Evolutionary conservation across 345 rosid genomes (phyloP).

Genomic region (Microcos paniculata): DNA sequence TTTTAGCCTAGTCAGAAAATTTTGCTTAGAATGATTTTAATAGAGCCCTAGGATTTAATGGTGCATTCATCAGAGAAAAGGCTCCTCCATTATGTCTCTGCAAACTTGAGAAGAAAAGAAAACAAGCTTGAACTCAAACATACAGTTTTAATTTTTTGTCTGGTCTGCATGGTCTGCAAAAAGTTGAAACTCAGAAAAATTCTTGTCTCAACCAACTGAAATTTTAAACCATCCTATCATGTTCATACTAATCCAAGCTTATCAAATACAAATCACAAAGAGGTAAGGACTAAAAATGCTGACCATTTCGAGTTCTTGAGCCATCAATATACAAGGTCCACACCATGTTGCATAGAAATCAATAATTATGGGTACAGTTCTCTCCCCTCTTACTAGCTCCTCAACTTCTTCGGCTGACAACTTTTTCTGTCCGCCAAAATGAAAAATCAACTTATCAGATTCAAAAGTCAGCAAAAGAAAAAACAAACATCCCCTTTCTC

Average conservation of each 20-base stretch:
- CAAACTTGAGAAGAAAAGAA: neutral
- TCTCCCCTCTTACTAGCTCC: slow-evolving; percentile 78
- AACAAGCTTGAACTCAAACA: neutral
- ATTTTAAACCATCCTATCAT: neutral
- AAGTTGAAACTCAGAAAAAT: neutral
- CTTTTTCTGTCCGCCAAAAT: slow-evolving; percentile 51
- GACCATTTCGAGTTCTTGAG: slow-evolving; percentile 95
- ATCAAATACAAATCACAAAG: neutral
- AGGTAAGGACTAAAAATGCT: neutral
- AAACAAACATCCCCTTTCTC: neutral
- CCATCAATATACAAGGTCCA: slow-evolving; percentile 95
- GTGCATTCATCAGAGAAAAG: neutral
- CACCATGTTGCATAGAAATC: slow-evolving; percentile 98
- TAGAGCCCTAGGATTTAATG: neutral
- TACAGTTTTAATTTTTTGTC: neutral
- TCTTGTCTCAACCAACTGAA: neutral
- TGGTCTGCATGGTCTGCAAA: neutral
- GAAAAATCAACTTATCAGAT: slow-evolving; percentile 8
- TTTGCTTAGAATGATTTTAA: neutral
- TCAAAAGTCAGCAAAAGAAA: neutral
- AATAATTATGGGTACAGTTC: slow-evolving; percentile 69
- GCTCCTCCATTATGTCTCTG: neutral
- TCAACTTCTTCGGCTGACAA: slow-evolving; percentile 75
- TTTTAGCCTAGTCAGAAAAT: neutral
- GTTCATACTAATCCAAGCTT: neutral